Conservation (phyloP, 805 yeast species). For the Lachancea sp. region DNA sequence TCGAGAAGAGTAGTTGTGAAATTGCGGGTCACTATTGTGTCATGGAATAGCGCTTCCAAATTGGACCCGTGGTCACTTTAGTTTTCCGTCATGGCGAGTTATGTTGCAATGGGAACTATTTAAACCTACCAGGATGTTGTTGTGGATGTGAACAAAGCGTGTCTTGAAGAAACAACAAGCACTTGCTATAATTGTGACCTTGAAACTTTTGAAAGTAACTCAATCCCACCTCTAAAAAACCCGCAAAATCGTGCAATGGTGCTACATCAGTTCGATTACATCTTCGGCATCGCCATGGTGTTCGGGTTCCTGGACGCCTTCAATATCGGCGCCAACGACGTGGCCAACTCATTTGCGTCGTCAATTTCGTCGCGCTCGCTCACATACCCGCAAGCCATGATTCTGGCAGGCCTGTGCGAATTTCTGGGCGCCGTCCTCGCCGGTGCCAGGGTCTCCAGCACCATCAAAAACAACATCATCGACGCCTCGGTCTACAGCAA, state of each 20-base stretch:
- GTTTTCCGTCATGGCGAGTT: too few species aligned
- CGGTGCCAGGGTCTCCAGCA: slow-evolving; percentile 68
- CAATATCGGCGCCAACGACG: slow-evolving; percentile 79
- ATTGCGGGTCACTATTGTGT: too few species aligned
- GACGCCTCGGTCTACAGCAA: slow-evolving; percentile 42
- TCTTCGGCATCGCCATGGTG: slow-evolving; percentile 61
- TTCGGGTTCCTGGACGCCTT: slow-evolving; percentile 75
- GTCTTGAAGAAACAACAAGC: too few species aligned
- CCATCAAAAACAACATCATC: slow-evolving; percentile 60
- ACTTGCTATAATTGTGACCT: too few species aligned
- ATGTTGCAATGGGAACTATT: too few species aligned
- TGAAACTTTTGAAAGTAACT: too few species aligned
- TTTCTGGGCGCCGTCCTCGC: slow-evolving; percentile 69
- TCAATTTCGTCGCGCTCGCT: slow-evolving; percentile 65
- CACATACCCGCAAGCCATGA: slow-evolving; percentile 70
- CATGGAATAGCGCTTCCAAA: too few species aligned
- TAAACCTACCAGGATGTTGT: too few species aligned
- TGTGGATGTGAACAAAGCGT: too few species aligned
- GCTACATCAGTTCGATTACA: slow-evolving; percentile 56
- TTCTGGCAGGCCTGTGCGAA: slow-evolving; percentile 63
- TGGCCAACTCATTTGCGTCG: slow-evolving; percentile 74
- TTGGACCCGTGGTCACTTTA: too few species aligned
- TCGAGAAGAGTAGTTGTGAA: too few species aligned
- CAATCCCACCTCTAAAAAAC: too few species aligned
- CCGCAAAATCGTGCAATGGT: slow-evolving; percentile 19